Evolutionary conservation across 306 rosid species (phyloP).

Genomic region (Dryas drummondii): DNA sequence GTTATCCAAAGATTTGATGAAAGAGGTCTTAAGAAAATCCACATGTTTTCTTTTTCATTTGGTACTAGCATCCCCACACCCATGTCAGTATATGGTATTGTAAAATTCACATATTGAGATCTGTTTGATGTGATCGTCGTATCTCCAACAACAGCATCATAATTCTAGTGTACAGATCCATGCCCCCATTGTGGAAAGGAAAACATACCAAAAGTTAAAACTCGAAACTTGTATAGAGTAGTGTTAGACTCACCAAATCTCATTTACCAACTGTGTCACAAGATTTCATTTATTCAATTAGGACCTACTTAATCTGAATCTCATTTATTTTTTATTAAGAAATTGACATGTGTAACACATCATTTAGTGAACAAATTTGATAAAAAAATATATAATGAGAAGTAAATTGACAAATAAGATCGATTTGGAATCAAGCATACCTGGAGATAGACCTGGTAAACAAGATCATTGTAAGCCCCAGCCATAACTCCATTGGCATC

Average conservation of each 20-base stretch:
- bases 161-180: neutral
- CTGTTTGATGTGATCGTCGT: conserved; percentile 8
- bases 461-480: conserved; percentile 13
- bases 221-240: neutral
- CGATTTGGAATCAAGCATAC: neutral
- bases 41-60: neutral
- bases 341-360: too few relatives aligned
- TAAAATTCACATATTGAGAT: conserved; percentile 21
- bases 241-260: neutral
- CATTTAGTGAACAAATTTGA: too few relatives aligned
- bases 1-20: conserved; percentile 16
- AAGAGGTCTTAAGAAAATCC: conserved; percentile 14
- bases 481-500: neutral
- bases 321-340: too few relatives aligned
- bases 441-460: conserved; percentile 11
- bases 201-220: neutral
- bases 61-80: conserved; percentile 13
- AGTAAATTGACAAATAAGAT: neutral
- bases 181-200: too few relatives aligned
- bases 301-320: too few relatives aligned
- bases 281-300: too few relatives aligned
- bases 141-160: conserved; percentile 24
- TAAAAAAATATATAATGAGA: neutral
- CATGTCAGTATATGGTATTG: conserved; percentile 11
- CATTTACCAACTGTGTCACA: too few relatives aligned